Evolutionary conservation across 805 yeast species (phyloP).

Genomic region (Saturnispora halmiae): DNA sequence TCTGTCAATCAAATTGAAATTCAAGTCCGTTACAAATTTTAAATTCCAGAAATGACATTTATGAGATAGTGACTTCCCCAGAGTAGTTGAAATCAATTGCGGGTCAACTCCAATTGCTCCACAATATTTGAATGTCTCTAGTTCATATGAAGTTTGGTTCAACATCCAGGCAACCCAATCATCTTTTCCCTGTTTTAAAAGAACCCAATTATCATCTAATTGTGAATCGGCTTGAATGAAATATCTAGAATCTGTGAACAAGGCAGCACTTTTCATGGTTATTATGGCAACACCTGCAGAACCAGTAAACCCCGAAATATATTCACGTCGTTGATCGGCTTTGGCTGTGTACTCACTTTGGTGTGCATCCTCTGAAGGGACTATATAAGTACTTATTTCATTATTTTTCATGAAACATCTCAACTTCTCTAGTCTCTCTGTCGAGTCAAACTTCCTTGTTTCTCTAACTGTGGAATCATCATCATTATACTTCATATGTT

Average conservation of each 20-base stretch:
- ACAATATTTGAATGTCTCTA: neutral
- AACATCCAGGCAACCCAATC: slow-evolving; percentile 83
- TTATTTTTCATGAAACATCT: slow-evolving; percentile 35
- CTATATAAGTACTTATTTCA: slow-evolving; percentile 41
- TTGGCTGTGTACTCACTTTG: slow-evolving; percentile 81
- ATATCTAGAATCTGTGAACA: slow-evolving; percentile 93
- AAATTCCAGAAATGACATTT: slow-evolving; percentile 30
- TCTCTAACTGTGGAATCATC: neutral
- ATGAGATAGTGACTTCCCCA: slow-evolving; percentile 34
- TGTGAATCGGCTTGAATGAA: slow-evolving; percentile 84
- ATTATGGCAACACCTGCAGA: slow-evolving; percentile 90
- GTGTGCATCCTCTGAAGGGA: slow-evolving; percentile 83
- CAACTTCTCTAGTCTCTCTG: slow-evolving; percentile 31
- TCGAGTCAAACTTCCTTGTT: slow-evolving; percentile 21
- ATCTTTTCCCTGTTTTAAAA: slow-evolving; percentile 71
- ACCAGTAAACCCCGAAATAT: slow-evolving; percentile 83
- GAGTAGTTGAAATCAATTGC: slow-evolving; percentile 46
- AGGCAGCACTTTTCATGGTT: slow-evolving; percentile 56
- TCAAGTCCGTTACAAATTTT: slow-evolving; percentile 41
- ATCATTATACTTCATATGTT: too few relatives aligned
- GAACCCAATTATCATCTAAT: slow-evolving; percentile 67
- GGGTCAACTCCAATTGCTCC: slow-evolving; percentile 77
- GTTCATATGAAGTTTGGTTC: slow-evolving; percentile 33
- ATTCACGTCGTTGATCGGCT: slow-evolving; percentile 76
- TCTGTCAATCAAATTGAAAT: slow-evolving; percentile 58